Evolutionary conservation across 2,329 filamentous ascomycete species (phyloP).

Genomic region (Fusarium luffae): DNA sequence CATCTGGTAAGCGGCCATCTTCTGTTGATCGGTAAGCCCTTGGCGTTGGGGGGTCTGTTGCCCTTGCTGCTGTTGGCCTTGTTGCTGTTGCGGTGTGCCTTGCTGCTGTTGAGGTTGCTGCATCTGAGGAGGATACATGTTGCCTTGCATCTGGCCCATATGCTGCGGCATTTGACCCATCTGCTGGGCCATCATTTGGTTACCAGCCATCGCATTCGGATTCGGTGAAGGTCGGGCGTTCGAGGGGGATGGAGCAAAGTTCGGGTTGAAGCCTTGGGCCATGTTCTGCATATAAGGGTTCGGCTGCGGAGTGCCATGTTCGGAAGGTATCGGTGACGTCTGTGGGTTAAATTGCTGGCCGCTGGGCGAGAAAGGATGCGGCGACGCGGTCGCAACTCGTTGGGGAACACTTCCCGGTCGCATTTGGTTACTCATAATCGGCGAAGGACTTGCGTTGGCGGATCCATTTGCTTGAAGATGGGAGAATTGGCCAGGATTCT

Average conservation of each 20-base stretch:
- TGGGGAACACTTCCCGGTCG: conserved; percentile 77
- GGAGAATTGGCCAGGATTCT: conserved; percentile 76
- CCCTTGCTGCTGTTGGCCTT: conserved; percentile 52
- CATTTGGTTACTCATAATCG: conserved; percentile 87
- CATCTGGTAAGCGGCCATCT: conserved; percentile 83
- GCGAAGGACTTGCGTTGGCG: conserved; percentile 88
- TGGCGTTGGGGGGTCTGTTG: conserved; percentile 47
- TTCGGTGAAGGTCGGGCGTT: conserved; percentile 67
- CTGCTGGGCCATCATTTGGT: conserved; percentile 67
- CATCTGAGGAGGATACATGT: conserved; percentile 54
- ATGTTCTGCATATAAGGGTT: conserved; percentile 74
- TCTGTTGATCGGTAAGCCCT: conserved; percentile 72
- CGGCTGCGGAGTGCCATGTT: conserved; percentile 81
- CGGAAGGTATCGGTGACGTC: conserved; percentile 79
- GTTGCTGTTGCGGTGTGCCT: conserved; percentile 55
- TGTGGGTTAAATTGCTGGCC: conserved; percentile 77
- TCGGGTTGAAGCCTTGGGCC: conserved; percentile 67
- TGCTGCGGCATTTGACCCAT: conserved; percentile 60
- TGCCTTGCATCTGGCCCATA: conserved; percentile 61
- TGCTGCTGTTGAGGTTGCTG: conserved; percentile 61
- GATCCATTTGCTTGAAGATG: conserved; percentile 86
- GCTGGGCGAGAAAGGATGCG: conserved; percentile 87
- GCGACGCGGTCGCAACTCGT: conserved; percentile 89
- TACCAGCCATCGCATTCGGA: conserved; percentile 61
- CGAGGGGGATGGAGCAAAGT: conserved; percentile 67